Evolutionary conservation across 352 stramenopile genomes (phyloP).

Genomic region (Phytophthora pini): DNA sequence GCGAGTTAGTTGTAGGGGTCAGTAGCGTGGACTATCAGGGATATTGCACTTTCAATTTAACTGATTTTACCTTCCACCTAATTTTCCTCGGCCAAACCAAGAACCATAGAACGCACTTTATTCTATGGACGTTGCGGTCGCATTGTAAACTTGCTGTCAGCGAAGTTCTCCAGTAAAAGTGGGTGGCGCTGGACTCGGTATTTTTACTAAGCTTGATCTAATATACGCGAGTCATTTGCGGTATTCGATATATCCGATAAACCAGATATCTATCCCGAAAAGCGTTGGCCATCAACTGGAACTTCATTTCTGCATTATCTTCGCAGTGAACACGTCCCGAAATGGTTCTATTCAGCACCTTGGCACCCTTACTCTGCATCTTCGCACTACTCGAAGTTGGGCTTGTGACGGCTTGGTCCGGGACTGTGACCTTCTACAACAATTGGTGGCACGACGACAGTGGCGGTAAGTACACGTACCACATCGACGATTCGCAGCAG

Average conservation of each 20-base stretch:
- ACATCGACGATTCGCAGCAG: slow-evolving; percentile 23
- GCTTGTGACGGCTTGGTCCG: slow-evolving; percentile 6
- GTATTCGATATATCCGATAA: no score
- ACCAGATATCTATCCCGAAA: no score
- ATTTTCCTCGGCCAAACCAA: no score
- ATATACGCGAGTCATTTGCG: no score
- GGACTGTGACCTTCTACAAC: slow-evolving; percentile 33
- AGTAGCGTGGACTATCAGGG: no score
- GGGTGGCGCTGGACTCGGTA: no score
- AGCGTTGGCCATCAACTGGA: not conserved
- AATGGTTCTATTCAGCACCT: not conserved
- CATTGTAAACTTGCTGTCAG: no score
- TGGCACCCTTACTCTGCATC: not conserved
- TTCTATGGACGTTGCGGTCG: no score
- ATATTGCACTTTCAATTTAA: not conserved
- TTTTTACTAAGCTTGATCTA: no score
- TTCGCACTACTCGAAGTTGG: not conserved
- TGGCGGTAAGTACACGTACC: slow-evolving; percentile 28
- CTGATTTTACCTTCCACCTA: not conserved
- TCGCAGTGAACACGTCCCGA: not conserved
- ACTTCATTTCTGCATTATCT: not conserved
- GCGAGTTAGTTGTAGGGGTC: not conserved
- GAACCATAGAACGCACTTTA: no score
- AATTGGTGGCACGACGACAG: slow-evolving; percentile 7
- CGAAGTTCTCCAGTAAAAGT: no score